A percentile compares a stretch with the other conserved stretches of the same genome.
Conservation (phyloP, 257 asterid species). For the Catharanthus roseus region DNA sequence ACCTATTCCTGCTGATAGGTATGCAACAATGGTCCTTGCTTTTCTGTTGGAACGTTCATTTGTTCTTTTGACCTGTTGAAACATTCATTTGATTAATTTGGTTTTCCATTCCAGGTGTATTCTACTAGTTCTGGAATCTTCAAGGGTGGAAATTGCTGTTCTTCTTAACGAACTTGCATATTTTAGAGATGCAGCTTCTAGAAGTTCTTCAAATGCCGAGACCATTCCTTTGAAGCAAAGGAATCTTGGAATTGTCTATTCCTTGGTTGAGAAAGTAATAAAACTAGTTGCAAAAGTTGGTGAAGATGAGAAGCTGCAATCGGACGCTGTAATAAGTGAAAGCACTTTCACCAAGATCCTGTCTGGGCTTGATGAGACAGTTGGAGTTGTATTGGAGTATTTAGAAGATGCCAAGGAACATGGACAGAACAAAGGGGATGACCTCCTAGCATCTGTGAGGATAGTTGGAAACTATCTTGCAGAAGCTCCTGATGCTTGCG, state of each 20-base stretch:
- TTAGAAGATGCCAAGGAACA: conserved; percentile 91
- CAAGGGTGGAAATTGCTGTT: conserved; percentile 91
- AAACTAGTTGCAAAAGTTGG: conserved; percentile 60
- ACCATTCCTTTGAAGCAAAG: conserved; percentile 39
- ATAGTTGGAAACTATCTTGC: conserved; percentile 92
- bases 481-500: conserved; percentile 74
- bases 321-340: conserved; percentile 40
- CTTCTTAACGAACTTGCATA: conserved; percentile 80
- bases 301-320: conserved; percentile 46
- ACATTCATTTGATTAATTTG: conserved; percentile 8
- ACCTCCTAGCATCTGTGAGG: conserved; percentile 87
- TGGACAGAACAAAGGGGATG: conserved; percentile 75
- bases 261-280: conserved; percentile 81
- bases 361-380: conserved; percentile 70
- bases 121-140: conserved; percentile 79
- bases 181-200: conserved; percentile 64
- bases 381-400: conserved; percentile 65
- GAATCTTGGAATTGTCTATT: conserved; percentile 66
- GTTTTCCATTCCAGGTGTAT: conserved; percentile 51
- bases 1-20: conserved; percentile 62
- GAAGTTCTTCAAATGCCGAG: conserved; percentile 43
- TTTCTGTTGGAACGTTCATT: conserved; percentile 5
- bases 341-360: conserved; percentile 57
- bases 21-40: conserved; percentile 15
- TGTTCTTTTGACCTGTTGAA: conserved; percentile 3